phyloP scores from a whole-genome alignment of 257 asterid genomes.

The Nyctanthes arbortristis region DNA sequence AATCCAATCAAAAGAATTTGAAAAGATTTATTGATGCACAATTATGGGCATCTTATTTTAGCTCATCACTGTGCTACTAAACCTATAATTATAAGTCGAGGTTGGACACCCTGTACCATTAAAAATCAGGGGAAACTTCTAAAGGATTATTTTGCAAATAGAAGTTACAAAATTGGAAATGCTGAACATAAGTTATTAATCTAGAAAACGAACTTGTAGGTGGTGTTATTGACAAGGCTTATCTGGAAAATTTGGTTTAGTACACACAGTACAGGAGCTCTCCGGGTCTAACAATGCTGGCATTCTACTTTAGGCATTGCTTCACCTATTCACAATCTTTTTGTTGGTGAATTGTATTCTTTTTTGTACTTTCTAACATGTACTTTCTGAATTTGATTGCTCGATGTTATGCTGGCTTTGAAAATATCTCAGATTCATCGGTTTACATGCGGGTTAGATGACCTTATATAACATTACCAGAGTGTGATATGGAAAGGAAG shows the following conservation, averaged over 20 bases:
- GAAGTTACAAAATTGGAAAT: constrained; percentile 37
- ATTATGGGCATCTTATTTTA: constrained; percentile 28
- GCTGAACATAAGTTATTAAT: constrained; percentile 80
- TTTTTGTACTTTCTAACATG: constrained; percentile 10
- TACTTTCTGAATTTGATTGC: constrained; percentile 21
- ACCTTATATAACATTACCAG: constrained; percentile 82
- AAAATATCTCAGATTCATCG: constrained; percentile 69
- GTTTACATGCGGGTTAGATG: constrained; percentile 95
- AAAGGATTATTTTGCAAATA: constrained; percentile 57
- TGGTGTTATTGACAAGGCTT: constrained; percentile 98
- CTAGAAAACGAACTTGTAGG: constrained; percentile 92
- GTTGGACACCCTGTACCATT: constrained; percentile 77
- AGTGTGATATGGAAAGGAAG: constrained; percentile 71
- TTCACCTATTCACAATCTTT: constrained; percentile 82
- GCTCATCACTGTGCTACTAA: constrained; percentile 90
- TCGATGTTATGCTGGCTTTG: constrained; percentile 21
- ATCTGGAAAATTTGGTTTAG: constrained; percentile 97
- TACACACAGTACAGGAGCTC: constrained; percentile 94
- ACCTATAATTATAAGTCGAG: constrained; percentile 77
- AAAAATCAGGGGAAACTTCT: constrained; percentile 81
- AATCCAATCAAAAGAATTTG: neutral
- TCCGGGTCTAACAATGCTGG: constrained; percentile 92
- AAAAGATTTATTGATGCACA: neutral
- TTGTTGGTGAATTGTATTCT: constrained; percentile 65
- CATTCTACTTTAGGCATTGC: constrained; percentile 80